Evolutionary conservation across 2,329 filamentous ascomycete genomes (phyloP).

Genomic region (Clonostachys rhizophaga): DNA sequence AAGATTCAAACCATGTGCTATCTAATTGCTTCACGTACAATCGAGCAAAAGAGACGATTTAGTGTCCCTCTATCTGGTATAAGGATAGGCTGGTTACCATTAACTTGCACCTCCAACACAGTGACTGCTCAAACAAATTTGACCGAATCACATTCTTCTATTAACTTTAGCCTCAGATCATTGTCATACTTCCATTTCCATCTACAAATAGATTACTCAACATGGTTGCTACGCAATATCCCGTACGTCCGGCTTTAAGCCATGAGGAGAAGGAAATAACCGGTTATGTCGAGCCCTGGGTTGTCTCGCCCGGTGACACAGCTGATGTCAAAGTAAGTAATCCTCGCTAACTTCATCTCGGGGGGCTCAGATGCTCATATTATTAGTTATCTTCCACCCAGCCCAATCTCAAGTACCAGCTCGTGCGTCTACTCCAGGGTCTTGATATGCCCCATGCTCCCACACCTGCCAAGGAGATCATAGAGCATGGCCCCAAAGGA

Average conservation of each 20-base stretch:
- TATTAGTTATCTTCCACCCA: conserved; percentile 1
- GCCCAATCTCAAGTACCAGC: not conserved
- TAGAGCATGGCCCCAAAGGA: not conserved
- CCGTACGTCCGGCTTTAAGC: not conserved
- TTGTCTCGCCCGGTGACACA: not conserved
- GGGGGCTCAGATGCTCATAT: not conserved
- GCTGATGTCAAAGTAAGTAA: conserved; percentile 2
- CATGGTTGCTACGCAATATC: not conserved
- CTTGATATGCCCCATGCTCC: not conserved
- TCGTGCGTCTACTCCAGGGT: not conserved
- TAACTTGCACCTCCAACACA: no score
- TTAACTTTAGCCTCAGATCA: no score
- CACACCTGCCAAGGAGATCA: not conserved
- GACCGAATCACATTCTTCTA: no score
- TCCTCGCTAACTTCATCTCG: not conserved
- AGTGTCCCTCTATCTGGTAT: no score
- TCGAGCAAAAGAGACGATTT: no score
- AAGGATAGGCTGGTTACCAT: no score
- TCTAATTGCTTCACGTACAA: no score
- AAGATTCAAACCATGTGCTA: no score
- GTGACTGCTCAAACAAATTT: no score
- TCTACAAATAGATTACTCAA: not conserved
- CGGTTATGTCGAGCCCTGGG: conserved; percentile 5
- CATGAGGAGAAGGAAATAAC: conserved; percentile 4
- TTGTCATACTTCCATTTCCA: no score